A percentile compares a stretch with the other conserved stretches of the same genome.
Evolutionary conservation across 2,329 filamentous ascomycete species (phyloP).

Genomic region (Claviceps quebecensis): DNA sequence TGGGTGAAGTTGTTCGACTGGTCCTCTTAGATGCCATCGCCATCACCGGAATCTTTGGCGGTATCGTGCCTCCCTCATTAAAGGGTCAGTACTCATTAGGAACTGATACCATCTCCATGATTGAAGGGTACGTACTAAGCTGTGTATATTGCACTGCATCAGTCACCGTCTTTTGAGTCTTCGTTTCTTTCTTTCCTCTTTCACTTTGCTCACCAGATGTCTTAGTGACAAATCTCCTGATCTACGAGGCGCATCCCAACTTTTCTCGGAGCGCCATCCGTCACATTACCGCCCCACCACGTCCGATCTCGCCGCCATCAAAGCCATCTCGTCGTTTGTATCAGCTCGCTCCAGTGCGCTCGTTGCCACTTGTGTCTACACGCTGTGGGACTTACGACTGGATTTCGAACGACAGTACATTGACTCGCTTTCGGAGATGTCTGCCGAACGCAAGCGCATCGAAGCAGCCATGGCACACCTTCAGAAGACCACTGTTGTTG

Average conservation of each 20-base stretch:
- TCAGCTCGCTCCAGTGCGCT: conserved; percentile 45
- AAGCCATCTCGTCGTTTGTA: conserved; percentile 38
- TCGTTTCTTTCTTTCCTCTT: not conserved
- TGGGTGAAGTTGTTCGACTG: conserved; percentile 50
- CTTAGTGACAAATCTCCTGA: conserved; percentile 29
- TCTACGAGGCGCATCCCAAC: conserved; percentile 28
- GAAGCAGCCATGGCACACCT: conserved; percentile 35
- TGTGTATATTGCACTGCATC: not conserved
- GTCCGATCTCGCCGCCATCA: conserved; percentile 37
- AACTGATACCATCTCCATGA: conserved; percentile 44
- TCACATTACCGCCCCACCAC: conserved; percentile 24
- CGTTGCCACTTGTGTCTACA: conserved; percentile 43
- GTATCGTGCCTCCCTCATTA: conserved; percentile 40
- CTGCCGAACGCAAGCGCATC: conserved; percentile 26
- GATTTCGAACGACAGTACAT: conserved; percentile 28
- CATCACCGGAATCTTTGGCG: conserved; percentile 39
- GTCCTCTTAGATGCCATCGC: conserved; percentile 44
- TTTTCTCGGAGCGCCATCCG: conserved; percentile 38
- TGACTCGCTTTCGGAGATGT: conserved; percentile 16
- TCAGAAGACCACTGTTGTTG: conserved; percentile 50
- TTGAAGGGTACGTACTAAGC: conserved; percentile 35
- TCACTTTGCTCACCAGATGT: not conserved
- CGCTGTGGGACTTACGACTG: conserved; percentile 42
- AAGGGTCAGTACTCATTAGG: conserved; percentile 40
- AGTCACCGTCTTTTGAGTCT: not conserved